phyloP scores from a whole-genome alignment of 331 rosid species.

The Saraca asoca region DNA sequence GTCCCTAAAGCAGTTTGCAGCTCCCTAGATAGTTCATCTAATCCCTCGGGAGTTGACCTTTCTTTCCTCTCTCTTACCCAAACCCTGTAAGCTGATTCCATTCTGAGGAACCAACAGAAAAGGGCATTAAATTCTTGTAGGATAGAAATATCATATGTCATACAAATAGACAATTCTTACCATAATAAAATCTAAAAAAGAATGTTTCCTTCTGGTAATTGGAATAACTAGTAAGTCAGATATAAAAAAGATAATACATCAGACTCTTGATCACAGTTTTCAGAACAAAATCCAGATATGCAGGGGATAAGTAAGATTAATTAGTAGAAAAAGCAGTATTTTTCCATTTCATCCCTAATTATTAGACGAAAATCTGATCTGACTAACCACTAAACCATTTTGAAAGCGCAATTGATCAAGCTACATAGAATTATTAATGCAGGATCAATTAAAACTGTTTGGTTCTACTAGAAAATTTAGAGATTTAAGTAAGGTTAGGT shows the following conservation, averaged over 20 bases:
- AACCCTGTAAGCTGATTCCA: constrained; percentile 84
- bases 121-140: neutral
- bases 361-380: constrained; percentile 10
- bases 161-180: constrained; percentile 7
- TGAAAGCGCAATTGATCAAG: constrained; percentile 11
- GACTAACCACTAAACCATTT: constrained; percentile 16
- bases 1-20: constrained; percentile 93
- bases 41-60: constrained; percentile 37
- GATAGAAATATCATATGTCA: constrained; percentile 19
- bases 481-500: neutral
- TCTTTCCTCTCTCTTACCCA: constrained; percentile 79
- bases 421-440: neutral
- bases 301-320: neutral
- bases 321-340: neutral
- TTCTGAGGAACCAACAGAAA: constrained; percentile 45
- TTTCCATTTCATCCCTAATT: constrained; percentile 7
- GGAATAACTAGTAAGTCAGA: constrained; percentile 4
- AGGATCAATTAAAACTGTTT: constrained; percentile 9
- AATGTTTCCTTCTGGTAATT: neutral
- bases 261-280: neutral
- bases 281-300: neutral
- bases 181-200: neutral
- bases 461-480: constrained; percentile 8
- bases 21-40: constrained; percentile 76
- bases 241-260: neutral